Base-by-base conservation (phyloP, 2,329 filamentous ascomycete species). In the Fusarium miscanthi region DNA sequence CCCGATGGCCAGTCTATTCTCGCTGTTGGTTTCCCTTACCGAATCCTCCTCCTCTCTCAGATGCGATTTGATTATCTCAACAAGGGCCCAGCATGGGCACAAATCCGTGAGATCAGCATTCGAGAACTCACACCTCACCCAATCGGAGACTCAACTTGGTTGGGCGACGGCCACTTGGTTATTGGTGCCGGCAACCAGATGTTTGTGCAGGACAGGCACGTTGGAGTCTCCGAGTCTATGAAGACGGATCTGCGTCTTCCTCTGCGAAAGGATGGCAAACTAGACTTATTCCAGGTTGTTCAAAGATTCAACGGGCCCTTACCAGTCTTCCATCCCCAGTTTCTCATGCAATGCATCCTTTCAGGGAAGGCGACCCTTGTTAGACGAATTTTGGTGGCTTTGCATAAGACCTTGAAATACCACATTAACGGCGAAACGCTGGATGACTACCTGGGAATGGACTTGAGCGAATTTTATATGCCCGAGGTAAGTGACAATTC, bases 91-190 rank as follows among this genome's bases (percentile, higher is more conserved):
- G 94, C 94, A 1, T 98, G 95, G 95, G 92, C 93, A 2, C 87
- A 92, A 30, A 92, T 98, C 65, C 88, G 93, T 49, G 93, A 97
- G 78, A 93, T 98, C 63, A 90, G 88, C 76, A 95, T 94, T 65
- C 88, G 92, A 69, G 91, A 95, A 66, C 85, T 94, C 41, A 97
- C 94, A 17, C 93, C 94, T 33, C 94, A 97, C 80, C 93, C 94
- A 0, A 97, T 98, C 56, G 95, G 94, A 5, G 95, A 98, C 79
- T 97, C 94, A 2, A 94, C 94, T 21, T 99, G 96, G 96, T 85
- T 98, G 17, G 90, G 91, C 33, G 91, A 93, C 76, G 95, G 95
- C 2, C 91, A 95, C 76, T 87, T 99, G 17, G 91, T 97, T 10
- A 91, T 98, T 62, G 95, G 94, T 2, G 91, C 94, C 12, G 96